Base-by-base conservation (phyloP, 176 grass and related monocot species). In the Rhynchospora pubera region DNA sequence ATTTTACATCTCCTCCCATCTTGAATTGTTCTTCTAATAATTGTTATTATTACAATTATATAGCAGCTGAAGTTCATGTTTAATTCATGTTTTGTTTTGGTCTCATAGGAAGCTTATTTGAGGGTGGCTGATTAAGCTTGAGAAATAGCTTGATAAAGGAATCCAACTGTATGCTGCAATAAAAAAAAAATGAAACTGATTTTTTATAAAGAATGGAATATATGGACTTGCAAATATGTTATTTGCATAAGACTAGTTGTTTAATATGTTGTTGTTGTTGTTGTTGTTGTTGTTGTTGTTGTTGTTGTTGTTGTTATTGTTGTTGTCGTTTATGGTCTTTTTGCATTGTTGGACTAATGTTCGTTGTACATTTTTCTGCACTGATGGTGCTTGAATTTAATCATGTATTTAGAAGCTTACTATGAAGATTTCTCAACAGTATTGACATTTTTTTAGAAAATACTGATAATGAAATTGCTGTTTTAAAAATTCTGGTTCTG, bases 51-150 rank as follows among this genome's bases (percentile, higher is more conserved):
- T 51, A 18, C 24, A 51, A 10, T 5, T 19, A 79, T 62, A 22
- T 28, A 61, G 77, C 30, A 18, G 26, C 34, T 18, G 16, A n/a
- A 26, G 43, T 30, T 22, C 24, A 61, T 67, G 59, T 48, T 71
- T 52, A 24, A 51, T 8, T 72, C 32, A 13, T 32, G 12, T 63
- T 63, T 77, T 57, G 5, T 60, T 79, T 79, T 58, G 76, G n/a
- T 52, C 1, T 82, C 48, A 46, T 48, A 82, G 79, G 79, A 82
- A 67, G 43, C 39, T 32, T 47, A 48, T 32, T 82, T 82, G 61
- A 65, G 58, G 62, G 21, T 14, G 61, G 22, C 61, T 53, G 39
- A 66, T 82, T n/a, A n/a, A n/a, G 39, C 44, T 82, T 47, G 45
- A 82, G 13, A 43, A 64, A 67, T 65, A 82, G 79, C 45, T 67